Base-by-base conservation (phyloP, 192 early-diverging fungal genomes). In the Geranomyces michiganensis region DNA sequence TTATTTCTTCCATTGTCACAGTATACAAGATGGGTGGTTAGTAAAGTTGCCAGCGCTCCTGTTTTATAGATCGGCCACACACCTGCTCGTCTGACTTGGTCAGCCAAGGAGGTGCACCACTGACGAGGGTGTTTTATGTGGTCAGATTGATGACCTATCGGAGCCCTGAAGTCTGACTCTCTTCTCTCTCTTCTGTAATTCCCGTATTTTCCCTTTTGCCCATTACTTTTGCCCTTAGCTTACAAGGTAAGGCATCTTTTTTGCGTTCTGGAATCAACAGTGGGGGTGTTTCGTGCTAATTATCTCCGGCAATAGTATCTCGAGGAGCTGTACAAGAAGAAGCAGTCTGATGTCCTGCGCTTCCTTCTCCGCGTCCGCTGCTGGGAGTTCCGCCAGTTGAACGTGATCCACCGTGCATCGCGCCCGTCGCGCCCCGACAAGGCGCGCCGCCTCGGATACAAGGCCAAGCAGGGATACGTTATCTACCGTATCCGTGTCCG, bases 391-490 rank as follows among this genome's bases (percentile, higher is more conserved):
- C 91, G 95, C 72, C 97, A 99, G 87, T 90, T 99, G 85, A 95
- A 97, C 84, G 92, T 94, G 70, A 94, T 99, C 83, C 95, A 97
- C 89, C 94, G 96, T 78, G 97, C 95, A 56, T 96, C 95, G 68
- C 94, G 96, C 78, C 94, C 97, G 61, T 95, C 96, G 74, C 95
- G 96, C 79, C 96, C 96, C 68, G 94, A 98, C 83, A 98, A 98
- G 90, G 97, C 97, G 53, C 94, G 97, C 84, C 94, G 97, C 82
- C 87, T 99, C 55, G 97, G 97, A 70, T 99, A 99, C 94, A 99
- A 99, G 89, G 97, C 97, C 87, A 99, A 99, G 91, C 97, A 98
- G 87, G 97, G 97, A 78, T 99, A 91, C 82, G 94, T 99, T 71
- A 90, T 99, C 87, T 99, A 99, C 92, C 92, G 96, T 78, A 89